Percentiles rank a stretch among this genome's conserved stretches.
phyloP scores from a whole-genome alignment of 164 flowering plant genomes.

The Macadamia integrifolia region DNA sequence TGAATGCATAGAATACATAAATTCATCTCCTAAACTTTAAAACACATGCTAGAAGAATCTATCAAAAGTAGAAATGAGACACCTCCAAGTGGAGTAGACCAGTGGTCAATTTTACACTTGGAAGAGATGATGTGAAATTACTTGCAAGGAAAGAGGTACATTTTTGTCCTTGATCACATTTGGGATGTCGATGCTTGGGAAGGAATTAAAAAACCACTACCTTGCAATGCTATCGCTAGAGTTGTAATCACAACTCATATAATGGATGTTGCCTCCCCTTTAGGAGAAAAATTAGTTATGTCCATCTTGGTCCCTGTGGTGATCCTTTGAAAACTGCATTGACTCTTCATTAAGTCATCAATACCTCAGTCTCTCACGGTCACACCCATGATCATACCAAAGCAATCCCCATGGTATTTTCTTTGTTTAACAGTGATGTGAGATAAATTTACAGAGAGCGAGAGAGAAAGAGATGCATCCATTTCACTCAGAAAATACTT shows the following conservation, averaged over 20 bases:
- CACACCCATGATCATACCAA: no score
- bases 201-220: constrained; percentile 10
- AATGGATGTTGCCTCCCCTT: background rate
- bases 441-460: no score
- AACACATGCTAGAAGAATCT: constrained; percentile 3
- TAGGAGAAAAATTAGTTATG: background rate
- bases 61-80: constrained; percentile 7
- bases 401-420: no score
- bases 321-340: no score
- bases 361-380: no score
- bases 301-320: background rate
- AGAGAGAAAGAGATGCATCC: no score
- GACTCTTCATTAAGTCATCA: no score
- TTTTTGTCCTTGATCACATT: constrained; percentile 19
- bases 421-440: no score
- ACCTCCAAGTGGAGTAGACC: constrained; percentile 5
- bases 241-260: constrained; percentile 11
- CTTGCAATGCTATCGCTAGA: background rate
- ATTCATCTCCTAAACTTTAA: background rate
- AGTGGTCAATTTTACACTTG: constrained; percentile 6
- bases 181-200: constrained; percentile 16
- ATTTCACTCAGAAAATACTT: no score
- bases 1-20: no score
- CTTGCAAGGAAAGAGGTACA: constrained; percentile 13
- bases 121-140: constrained; percentile 9